Evolutionary conservation across 768 basidiomycete species (phyloP).

Genomic region (Boletales sp.): DNA sequence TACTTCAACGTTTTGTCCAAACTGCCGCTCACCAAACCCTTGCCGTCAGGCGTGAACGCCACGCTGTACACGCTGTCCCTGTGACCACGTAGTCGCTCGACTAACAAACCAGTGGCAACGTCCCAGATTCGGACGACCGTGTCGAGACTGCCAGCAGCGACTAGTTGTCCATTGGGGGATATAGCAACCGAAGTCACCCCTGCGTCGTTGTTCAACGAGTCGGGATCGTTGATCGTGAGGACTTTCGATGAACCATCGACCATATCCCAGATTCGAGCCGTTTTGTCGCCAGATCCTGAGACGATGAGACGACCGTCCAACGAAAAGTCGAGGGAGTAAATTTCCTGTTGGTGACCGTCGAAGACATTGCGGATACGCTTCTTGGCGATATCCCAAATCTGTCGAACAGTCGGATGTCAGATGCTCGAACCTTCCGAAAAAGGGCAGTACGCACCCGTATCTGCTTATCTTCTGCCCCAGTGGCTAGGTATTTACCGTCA

Average conservation of each 20-base stretch:
- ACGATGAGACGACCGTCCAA: constrained; percentile 82
- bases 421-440: background rate
- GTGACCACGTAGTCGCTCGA: constrained; percentile 74
- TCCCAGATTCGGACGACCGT: constrained; percentile 83
- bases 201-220: constrained; percentile 47
- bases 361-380: constrained; percentile 77
- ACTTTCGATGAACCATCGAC: constrained; percentile 31
- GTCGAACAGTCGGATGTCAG: constrained; percentile 1
- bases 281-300: constrained; percentile 77
- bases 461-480: constrained; percentile 87
- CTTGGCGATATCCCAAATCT: constrained; percentile 92
- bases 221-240: constrained; percentile 44
- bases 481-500: constrained; percentile 68
- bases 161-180: constrained; percentile 65
- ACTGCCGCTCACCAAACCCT: constrained; percentile 85
- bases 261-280: constrained; percentile 74
- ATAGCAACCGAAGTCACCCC: constrained; percentile 81
- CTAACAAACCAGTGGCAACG: constrained; percentile 58
- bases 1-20: constrained; percentile 85
- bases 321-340: constrained; percentile 92
- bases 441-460: constrained; percentile 61
- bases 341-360: constrained; percentile 88
- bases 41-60: constrained; percentile 91
- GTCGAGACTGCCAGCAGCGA: constrained; percentile 70
- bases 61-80: constrained; percentile 84